phyloP scores from a whole-genome alignment of 441 rosid species.

The Erodium trifolium region DNA sequence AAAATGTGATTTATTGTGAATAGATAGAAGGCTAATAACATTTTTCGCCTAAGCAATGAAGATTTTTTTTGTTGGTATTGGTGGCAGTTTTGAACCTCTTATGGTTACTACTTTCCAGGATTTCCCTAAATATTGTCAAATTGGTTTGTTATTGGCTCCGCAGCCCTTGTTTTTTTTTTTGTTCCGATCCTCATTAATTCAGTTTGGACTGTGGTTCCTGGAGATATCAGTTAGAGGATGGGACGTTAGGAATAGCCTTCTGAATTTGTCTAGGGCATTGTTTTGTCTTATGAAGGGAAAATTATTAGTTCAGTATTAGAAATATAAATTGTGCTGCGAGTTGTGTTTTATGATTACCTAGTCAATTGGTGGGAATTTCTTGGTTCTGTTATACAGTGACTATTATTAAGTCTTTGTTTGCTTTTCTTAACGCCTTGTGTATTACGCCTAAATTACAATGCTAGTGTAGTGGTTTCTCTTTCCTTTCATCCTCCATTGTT shows the following conservation, averaged over 20 bases:
- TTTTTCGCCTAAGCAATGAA: background rate
- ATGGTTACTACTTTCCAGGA: background rate
- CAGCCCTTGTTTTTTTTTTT: background rate
- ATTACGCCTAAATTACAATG: background rate
- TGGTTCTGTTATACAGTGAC: background rate
- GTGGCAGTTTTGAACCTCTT: background rate
- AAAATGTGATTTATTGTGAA: background rate
- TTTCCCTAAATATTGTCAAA: background rate
- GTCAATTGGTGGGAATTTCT: background rate
- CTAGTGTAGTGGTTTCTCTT: background rate
- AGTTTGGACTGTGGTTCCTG: background rate
- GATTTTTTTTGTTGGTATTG: background rate
- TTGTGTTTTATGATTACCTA: background rate
- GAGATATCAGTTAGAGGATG: conserved; percentile 1
- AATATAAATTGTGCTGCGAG: background rate
- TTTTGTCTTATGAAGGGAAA: background rate
- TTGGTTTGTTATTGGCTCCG: background rate
- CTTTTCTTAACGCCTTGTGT: background rate
- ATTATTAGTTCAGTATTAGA: background rate
- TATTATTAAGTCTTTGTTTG: background rate
- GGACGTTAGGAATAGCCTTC: background rate
- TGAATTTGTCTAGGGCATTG: background rate
- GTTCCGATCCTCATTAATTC: background rate
- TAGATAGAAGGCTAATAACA: background rate
- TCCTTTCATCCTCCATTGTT: background rate